Conservation (phyloP, 306 rosid genomes). For the Cucurbita ficifolia region DNA sequence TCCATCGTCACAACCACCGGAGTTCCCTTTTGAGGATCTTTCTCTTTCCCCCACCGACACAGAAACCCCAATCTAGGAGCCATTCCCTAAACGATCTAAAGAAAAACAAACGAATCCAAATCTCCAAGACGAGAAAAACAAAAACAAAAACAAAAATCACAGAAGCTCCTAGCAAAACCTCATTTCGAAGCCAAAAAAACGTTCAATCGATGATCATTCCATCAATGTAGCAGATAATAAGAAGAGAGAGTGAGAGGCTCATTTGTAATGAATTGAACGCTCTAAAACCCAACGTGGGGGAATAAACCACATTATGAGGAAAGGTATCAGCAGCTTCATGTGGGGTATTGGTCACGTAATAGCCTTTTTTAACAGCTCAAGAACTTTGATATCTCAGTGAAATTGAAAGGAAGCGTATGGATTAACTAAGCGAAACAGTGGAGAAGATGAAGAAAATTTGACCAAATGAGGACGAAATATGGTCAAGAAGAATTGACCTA, state of each 20-base stretch:
- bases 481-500: background rate
- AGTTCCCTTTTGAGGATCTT: slow-evolving; percentile 43
- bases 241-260: slow-evolving; percentile 12
- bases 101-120: background rate
- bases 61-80: slow-evolving; percentile 65
- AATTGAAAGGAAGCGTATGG: background rate
- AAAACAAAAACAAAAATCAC: background rate
- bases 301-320: slow-evolving; percentile 56
- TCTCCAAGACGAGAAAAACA: background rate
- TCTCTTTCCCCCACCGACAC: slow-evolving; percentile 50
- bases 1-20: slow-evolving; percentile 91
- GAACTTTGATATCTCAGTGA: background rate
- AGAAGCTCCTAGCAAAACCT: slow-evolving; percentile 13
- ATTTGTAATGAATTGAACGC: slow-evolving; percentile 15
- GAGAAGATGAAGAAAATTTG: background rate
- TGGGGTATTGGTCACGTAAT: slow-evolving; percentile 28
- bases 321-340: slow-evolving; percentile 77
- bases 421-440: background rate
- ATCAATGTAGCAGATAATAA: slow-evolving; percentile 22
- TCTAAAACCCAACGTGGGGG: slow-evolving; percentile 28
- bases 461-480: background rate
- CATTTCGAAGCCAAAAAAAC: slow-evolving; percentile 9
- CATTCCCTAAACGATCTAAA: slow-evolving; percentile 30
- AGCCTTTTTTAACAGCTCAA: background rate
- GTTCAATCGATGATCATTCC: slow-evolving; percentile 18